A percentile compares a stretch with the other conserved stretches of the same genome.
phyloP scores from a whole-genome alignment of 1,284 basidiomycete species.

The Pascua sp. region DNA sequence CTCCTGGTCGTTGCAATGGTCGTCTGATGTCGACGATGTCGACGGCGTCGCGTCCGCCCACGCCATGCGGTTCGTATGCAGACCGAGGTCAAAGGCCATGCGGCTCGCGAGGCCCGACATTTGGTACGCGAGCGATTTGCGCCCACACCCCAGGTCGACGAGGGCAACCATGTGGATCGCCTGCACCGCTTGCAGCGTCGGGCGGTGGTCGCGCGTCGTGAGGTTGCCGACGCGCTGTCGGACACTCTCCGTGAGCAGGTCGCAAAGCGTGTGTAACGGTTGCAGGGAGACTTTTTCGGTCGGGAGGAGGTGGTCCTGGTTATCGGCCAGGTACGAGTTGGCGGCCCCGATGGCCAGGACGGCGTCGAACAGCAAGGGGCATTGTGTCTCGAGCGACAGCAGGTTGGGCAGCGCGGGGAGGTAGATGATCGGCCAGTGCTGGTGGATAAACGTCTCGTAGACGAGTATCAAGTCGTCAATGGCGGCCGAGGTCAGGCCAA shows the following conservation, averaged over 20 bases:
- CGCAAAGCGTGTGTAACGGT: slow-evolving; percentile 8
- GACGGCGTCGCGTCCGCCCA: background rate
- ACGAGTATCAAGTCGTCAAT: slow-evolving; percentile 18
- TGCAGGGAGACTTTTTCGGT: slow-evolving; percentile 2
- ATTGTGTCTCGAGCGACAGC: slow-evolving; percentile 11
- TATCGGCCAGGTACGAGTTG: slow-evolving; percentile 1
- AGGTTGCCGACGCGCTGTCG: slow-evolving; percentile 7
- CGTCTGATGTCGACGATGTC: background rate
- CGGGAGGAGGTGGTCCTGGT: background rate
- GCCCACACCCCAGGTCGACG: slow-evolving; percentile 11
- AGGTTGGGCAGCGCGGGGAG: slow-evolving; percentile 10
- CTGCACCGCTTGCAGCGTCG: slow-evolving; percentile 12
- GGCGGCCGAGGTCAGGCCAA: slow-evolving; percentile 8
- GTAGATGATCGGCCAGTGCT: slow-evolving; percentile 20
- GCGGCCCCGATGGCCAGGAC: slow-evolving; percentile 15
- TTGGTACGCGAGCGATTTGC: slow-evolving; percentile 15
- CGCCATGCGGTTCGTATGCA: slow-evolving; percentile 5
- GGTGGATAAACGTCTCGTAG: slow-evolving; percentile 20
- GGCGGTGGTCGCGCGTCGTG: slow-evolving; percentile 5
- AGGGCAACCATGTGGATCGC: slow-evolving; percentile 11
- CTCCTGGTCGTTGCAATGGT: slow-evolving; percentile 6
- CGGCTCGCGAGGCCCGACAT: slow-evolving; percentile 18
- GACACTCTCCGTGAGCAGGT: slow-evolving; percentile 13
- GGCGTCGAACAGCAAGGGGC: slow-evolving; percentile 16
- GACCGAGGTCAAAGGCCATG: slow-evolving; percentile 14